Evolutionary conservation across 2,329 filamentous ascomycete species (phyloP).

Genomic region (Parastagonospora avenae): DNA sequence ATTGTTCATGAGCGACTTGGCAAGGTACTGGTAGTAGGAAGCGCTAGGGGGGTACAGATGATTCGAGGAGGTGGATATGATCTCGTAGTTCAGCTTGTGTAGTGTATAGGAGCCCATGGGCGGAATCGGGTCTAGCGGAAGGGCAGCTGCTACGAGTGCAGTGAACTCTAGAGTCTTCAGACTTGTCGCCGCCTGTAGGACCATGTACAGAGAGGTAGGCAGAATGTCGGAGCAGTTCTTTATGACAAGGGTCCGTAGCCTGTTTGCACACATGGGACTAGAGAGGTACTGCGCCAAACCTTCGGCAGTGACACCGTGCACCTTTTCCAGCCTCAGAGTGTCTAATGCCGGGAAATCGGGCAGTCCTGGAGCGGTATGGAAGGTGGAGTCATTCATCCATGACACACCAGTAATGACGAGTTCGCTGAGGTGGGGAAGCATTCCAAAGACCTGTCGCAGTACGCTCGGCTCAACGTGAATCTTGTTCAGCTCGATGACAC

Average conservation of each 20-base stretch:
- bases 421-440: slow-evolving; percentile 70
- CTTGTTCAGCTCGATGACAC: slow-evolving; percentile 72
- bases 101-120: slow-evolving; percentile 73
- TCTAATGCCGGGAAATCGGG: slow-evolving; percentile 76
- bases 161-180: slow-evolving; percentile 65
- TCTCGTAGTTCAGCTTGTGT: slow-evolving; percentile 78
- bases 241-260: slow-evolving; percentile 72
- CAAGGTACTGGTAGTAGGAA: slow-evolving; percentile 84
- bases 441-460: slow-evolving; percentile 72
- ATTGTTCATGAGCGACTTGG: slow-evolving; percentile 77
- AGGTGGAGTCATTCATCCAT: slow-evolving; percentile 77
- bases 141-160: slow-evolving; percentile 61
- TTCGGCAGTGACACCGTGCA: slow-evolving; percentile 71
- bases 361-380: slow-evolving; percentile 68
- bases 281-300: slow-evolving; percentile 74
- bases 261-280: slow-evolving; percentile 58
- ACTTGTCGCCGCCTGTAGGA: slow-evolving; percentile 63
- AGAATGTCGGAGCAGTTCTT: slow-evolving; percentile 71
- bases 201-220: slow-evolving; percentile 63
- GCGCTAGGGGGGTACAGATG: slow-evolving; percentile 58
- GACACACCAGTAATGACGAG: slow-evolving; percentile 74
- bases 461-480: slow-evolving; percentile 72
- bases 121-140: slow-evolving; percentile 63
- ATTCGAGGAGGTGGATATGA: slow-evolving; percentile 66
- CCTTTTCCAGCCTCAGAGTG: slow-evolving; percentile 73